Evolutionary conservation across 2,329 filamentous ascomycete genomes (phyloP).

Genomic region (Fusarium sp.): DNA sequence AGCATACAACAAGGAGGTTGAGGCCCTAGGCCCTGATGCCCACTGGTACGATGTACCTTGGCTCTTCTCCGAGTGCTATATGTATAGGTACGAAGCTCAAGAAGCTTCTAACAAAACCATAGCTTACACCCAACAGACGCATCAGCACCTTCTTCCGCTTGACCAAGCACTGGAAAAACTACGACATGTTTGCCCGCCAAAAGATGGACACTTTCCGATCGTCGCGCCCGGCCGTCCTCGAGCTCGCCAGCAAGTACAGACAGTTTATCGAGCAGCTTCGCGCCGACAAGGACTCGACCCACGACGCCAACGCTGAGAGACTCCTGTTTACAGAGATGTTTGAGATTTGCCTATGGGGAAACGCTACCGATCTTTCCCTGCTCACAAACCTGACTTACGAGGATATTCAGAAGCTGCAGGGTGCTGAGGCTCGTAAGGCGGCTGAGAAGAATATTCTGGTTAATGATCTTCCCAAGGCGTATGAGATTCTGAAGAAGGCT

Average conservation of each 20-base stretch:
- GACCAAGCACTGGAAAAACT: constrained; percentile 85
- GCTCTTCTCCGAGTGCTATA: constrained; percentile 94
- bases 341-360: constrained; percentile 97
- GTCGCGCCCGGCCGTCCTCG: constrained; percentile 86
- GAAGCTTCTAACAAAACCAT: neutral
- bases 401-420: constrained; percentile 96
- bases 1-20: constrained; percentile 87
- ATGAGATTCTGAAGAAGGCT: constrained; percentile 74
- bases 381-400: constrained; percentile 92
- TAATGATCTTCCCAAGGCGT: constrained; percentile 84
- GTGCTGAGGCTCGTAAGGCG: constrained; percentile 84
- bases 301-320: constrained; percentile 76
- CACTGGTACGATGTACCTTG: constrained; percentile 89
- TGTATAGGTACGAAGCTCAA: constrained; percentile 74
- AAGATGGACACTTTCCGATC: constrained; percentile 94
- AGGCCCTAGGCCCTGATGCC: constrained; percentile 73
- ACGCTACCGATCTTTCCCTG: constrained; percentile 93
- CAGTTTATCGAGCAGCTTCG: constrained; percentile 77
- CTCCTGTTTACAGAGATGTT: constrained; percentile 92
- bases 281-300: constrained; percentile 61
- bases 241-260: constrained; percentile 83
- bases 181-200: constrained; percentile 90
- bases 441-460: constrained; percentile 92
- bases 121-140: constrained; percentile 62
- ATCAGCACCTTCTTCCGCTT: constrained; percentile 82